Evolutionary conservation across 768 basidiomycete species (phyloP).

Genomic region (Lanmaoa pseudosensibilis): DNA sequence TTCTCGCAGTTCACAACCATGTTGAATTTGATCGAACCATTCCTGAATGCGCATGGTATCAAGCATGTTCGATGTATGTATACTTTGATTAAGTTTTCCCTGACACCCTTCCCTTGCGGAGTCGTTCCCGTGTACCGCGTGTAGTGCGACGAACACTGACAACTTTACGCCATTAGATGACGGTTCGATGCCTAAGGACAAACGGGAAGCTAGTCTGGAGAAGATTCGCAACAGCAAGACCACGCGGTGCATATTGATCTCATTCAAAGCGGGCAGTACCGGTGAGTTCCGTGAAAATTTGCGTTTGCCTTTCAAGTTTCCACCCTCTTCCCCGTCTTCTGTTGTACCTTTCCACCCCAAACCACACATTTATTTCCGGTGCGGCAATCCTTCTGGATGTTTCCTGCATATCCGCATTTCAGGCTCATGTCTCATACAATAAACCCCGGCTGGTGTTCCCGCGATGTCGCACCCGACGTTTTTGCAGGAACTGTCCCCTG

Average conservation of each 20-base stretch:
- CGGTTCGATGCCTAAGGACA: conserved; percentile 75
- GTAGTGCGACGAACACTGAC: conserved; percentile 4
- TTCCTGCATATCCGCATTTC: not conserved
- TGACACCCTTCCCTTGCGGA: not conserved
- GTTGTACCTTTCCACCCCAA: not conserved
- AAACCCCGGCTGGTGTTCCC: not conserved
- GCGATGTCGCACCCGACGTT: not conserved
- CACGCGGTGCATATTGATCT: conserved; percentile 83
- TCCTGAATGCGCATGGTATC: conserved; percentile 66
- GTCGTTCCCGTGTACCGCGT: not conserved
- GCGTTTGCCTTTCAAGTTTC: not conserved
- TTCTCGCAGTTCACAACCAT: conserved; percentile 92
- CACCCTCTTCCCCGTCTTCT: not conserved
- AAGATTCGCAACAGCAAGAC: conserved; percentile 62
- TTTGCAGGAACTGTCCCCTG: not conserved
- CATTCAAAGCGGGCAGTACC: conserved; percentile 95
- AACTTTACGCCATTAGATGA: conserved; percentile 59
- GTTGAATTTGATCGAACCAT: conserved; percentile 85
- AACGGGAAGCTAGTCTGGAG: conserved; percentile 73
- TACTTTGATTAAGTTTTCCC: not conserved
- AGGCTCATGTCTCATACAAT: not conserved
- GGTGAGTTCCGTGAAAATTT: conserved; percentile 44
- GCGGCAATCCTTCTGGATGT: not conserved
- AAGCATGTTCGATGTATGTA: conserved; percentile 84
- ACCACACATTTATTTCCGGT: not conserved